Percentiles rank a stretch among this genome's conserved stretches.
These are phyloP conservation scores for Neocatenulostroma microsporum DNA, from an alignment of 2,329 filamentous ascomycete species.

Conservation along the genomic window DNA sequence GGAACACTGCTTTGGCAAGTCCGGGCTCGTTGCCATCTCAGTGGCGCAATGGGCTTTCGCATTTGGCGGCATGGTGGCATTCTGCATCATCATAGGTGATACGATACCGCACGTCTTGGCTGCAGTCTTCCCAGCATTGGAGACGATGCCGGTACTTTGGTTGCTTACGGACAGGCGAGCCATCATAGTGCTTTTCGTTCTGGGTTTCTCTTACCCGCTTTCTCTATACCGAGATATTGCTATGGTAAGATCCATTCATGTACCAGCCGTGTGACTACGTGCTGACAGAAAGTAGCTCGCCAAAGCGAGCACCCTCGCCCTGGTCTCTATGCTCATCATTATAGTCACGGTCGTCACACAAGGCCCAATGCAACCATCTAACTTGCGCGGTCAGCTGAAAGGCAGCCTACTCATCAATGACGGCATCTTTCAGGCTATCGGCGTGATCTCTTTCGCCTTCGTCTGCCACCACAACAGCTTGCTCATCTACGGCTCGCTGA, in stretches of 20 bases:
- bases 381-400: constrained; percentile 63
- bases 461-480: constrained; percentile 90
- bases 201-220: constrained; percentile 82
- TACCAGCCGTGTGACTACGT: not conserved
- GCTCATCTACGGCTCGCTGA: constrained; percentile 91
- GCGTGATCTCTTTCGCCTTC: constrained; percentile 91
- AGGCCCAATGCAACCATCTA: constrained; percentile 63
- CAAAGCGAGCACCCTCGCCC: constrained; percentile 87
- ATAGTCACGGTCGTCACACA: constrained; percentile 81
- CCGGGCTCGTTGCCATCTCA: constrained; percentile 80
- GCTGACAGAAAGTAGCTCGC: constrained; percentile 57
- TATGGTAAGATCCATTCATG: constrained; percentile 71
- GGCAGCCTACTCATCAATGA: constrained; percentile 68
- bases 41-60: constrained; percentile 97
- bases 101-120: constrained; percentile 84
- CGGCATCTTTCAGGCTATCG: constrained; percentile 91
- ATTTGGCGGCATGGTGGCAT: constrained; percentile 97
- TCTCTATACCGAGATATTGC: constrained; percentile 94
- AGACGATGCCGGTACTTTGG: constrained; percentile 66
- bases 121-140: constrained; percentile 71
- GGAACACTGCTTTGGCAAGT: constrained; percentile 84
- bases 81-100: constrained; percentile 94
- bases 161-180: constrained; percentile 73
- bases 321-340: constrained; percentile 89
- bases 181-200: constrained; percentile 78